Percentiles rank a stretch among this genome's conserved stretches.
These are phyloP conservation scores for Fagopyrum homotropicum DNA, from an alignment of 148 eudicot species.

Conservation along the genomic window DNA sequence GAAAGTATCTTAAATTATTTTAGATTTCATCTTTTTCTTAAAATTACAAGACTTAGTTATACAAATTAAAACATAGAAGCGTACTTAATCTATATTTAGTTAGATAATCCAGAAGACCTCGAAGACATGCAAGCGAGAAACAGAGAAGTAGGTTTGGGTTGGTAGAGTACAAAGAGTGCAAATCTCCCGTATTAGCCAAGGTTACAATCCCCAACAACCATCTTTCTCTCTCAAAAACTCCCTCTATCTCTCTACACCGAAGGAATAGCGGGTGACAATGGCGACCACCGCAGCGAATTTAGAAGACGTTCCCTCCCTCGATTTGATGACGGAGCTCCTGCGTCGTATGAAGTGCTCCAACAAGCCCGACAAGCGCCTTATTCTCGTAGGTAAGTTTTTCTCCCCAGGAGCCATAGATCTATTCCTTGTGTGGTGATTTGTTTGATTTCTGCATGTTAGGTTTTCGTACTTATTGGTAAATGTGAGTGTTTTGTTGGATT, in stretches of 20 bases:
- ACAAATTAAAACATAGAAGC: no score
- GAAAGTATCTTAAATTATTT: no score
- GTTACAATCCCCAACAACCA: neutral
- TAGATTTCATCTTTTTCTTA: no score
- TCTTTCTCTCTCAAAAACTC: slow-evolving; percentile 5
- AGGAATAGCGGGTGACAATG: slow-evolving; percentile 29
- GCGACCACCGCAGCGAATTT: slow-evolving; percentile 27
- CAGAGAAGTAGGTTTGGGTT: neutral
- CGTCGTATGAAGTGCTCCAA: slow-evolving; percentile 88
- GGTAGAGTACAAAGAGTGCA: neutral
- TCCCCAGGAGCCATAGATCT: neutral
- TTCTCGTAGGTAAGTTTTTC: slow-evolving; percentile 53
- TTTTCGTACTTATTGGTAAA: neutral
- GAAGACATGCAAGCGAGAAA: neutral
- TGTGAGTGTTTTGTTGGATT: neutral
- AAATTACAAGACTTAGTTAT: no score
- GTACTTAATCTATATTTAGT: no score
- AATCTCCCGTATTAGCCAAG: neutral
- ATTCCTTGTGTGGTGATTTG: neutral
- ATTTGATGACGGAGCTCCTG: slow-evolving; percentile 83
- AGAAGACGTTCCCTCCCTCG: slow-evolving; percentile 67
- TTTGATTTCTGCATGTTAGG: neutral
- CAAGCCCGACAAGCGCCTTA: slow-evolving; percentile 93
- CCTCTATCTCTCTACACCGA: neutral
- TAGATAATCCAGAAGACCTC: neutral